Conservation (phyloP, 345 rosid genomes). For the Moricandia arvensis region DNA sequence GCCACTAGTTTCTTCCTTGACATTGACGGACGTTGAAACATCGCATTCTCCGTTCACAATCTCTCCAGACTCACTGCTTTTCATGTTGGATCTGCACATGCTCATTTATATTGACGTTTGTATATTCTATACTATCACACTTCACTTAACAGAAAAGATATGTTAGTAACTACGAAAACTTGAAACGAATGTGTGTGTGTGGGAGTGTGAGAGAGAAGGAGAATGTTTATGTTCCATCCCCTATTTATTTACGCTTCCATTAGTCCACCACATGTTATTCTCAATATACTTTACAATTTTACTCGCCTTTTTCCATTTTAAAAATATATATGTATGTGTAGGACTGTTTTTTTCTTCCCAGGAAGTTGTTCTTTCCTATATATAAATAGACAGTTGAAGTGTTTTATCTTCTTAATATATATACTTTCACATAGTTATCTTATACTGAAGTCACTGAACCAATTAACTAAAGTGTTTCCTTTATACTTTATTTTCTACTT, state of each 20-base stretch:
- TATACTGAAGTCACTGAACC: neutral
- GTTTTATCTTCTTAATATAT: neutral
- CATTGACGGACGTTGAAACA: conserved; percentile 30
- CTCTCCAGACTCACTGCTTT: conserved; percentile 29
- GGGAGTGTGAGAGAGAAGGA: conserved; percentile 28
- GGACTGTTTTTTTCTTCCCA: neutral
- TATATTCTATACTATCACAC: neutral
- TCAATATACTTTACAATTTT: conserved; percentile 11
- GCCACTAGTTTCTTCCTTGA: conserved; percentile 30
- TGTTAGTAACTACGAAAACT: neutral
- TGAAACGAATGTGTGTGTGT: neutral
- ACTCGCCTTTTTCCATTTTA: neutral
- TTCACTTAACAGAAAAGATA: neutral
- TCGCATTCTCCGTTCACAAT: conserved; percentile 31
- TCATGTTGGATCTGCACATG: conserved; percentile 32
- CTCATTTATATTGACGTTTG: conserved; percentile 12
- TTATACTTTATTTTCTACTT: conserved; percentile 23
- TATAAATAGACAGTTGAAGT: neutral
- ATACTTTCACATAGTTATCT: conserved; percentile 6
- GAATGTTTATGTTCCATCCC: conserved; percentile 17
- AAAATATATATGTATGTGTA: neutral
- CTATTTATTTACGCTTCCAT: conserved; percentile 24
- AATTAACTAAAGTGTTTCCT: conserved; percentile 6
- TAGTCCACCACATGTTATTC: conserved; percentile 9
- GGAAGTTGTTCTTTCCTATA: neutral